Base-by-base conservation (phyloP, 2,329 filamentous ascomycete species). In the Diaporthe nobilis region DNA sequence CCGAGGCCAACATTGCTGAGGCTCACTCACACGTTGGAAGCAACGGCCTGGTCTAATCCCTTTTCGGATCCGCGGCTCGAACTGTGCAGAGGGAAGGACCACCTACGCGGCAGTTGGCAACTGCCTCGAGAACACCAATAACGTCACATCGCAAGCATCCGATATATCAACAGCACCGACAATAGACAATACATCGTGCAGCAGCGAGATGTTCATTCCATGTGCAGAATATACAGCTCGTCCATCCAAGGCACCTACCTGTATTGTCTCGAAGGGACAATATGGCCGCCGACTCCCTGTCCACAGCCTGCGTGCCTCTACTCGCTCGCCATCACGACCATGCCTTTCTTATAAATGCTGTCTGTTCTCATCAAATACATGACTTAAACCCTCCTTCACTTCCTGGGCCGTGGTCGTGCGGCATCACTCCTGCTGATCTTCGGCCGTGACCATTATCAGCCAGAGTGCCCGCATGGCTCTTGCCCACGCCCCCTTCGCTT, bases 1-100 rank as follows among this genome's bases (percentile, higher is more conserved):
- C 61, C 28, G 47, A 9, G 44, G 20, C 51, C 44, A n/a, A 60
- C 57, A 51, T 37, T 31, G 31, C 63, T 68, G 63, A 49, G 61
- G 44, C 25, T 37, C 44, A 12, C 44, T 37, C 31, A 17, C 60
- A 63, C 28, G 60, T 22, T 55, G 58, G 37, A 42, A 61, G 58
- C 55, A 61, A 25, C 57, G 22, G 58, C 34, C 58, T 25, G 57
- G 20, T 6, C 60, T 28, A 44, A 22, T 31, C 60, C 60, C 60
- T 31, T 47, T 47, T 47, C 60, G 60, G 60, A 47, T 47, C 60
- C 9, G n/a, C 20, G 28, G 61, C 42, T 65, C 25, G n/a, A 31
- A 13, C 42, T 25, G 7, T 31, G 15, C 37, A 9, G 15, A 53
- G 47, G 47, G 12, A 22, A 10, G 7, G 55, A 31, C 53, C 53